Base-by-base conservation (phyloP, 2,329 filamentous ascomycete species). In the Fusarium ambrosium region DNA sequence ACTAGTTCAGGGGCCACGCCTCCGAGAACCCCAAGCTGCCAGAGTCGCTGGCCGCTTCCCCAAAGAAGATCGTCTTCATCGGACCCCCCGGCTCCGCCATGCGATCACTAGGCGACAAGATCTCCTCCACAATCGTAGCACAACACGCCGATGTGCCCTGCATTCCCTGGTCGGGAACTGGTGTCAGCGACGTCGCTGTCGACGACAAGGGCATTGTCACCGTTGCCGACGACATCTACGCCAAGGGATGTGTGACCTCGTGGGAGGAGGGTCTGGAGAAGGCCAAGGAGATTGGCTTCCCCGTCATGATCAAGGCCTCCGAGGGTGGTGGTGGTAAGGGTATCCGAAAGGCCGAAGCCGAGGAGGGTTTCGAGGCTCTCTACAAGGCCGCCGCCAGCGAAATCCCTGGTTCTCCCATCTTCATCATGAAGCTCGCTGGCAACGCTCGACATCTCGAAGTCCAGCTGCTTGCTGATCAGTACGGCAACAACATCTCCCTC, bases 291-390 rank as follows among this genome's bases (percentile, higher is more conserved):
- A 99, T 99, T 83, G 97, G 97, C 77, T 99, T 99, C 87, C 97
- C 97, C 18, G 94, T 99, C 88, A 99, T 99, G 97, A 95, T 99
- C 84, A 99, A 99, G 89, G 97, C 97, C n/a, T 98, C 97, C 4
- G 97, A 99, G 88, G 97, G 97, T 86, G 97, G 97, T 87, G 97
- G 97, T 87, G 97, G 97, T 83, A 99, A 99, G 89, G 97, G 97
- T 89, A 99, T 99, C 82, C 95, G 97, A 83, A 98, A 98, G 87
- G 97, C 97, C 77, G 89, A 94, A 72, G 88, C 88, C 71, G 95
- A 98, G 83, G 93, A 96, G 48, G 92, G 93, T 73, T 99, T 99
- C 80, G 89, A 93, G 81, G 88, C 89, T 78, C 88, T 98, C 55
- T 99, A 98, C 89, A 97, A 97, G 85, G 97, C 96, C 55, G 97